Evolutionary conservation across 495 filamentous ascomycete genomes (phyloP).

Genomic region (Lepidopterella palustris): DNA sequence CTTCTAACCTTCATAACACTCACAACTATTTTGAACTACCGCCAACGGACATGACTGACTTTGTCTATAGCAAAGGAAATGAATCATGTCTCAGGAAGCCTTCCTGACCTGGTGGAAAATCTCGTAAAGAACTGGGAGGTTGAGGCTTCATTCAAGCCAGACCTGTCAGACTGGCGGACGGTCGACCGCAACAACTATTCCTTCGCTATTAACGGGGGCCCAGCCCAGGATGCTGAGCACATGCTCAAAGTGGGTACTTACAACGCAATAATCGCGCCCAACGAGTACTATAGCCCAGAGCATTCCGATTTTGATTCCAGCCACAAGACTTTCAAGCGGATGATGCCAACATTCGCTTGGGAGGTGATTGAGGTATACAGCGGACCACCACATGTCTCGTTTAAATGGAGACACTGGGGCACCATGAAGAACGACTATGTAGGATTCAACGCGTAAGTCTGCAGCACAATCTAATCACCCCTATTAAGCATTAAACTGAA

Average conservation of each 20-base stretch:
- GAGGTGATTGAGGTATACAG: constrained; percentile 61
- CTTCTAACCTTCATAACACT: too few species aligned
- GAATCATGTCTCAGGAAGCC: constrained; percentile 47
- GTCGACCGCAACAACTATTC: constrained; percentile 50
- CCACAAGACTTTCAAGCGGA: constrained; percentile 62
- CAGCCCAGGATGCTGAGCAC: constrained; percentile 49
- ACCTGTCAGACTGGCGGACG: constrained; percentile 56
- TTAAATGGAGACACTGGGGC: constrained; percentile 62
- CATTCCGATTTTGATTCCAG: constrained; percentile 51
- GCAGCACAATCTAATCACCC: constrained; percentile 3
- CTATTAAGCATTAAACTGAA: constrained; percentile 3
- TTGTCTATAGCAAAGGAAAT: constrained; percentile 44
- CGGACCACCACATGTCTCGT: constrained; percentile 53
- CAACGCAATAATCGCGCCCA: constrained; percentile 56
- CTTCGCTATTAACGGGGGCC: constrained; percentile 55
- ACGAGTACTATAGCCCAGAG: constrained; percentile 55
- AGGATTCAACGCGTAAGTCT: constrained; percentile 50
- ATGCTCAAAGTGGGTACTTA: constrained; percentile 64
- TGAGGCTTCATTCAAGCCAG: constrained; percentile 59
- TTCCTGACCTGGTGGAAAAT: constrained; percentile 57
- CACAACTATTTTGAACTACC: too few species aligned
- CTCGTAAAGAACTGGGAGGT: constrained; percentile 70
- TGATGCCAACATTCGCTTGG: constrained; percentile 67
- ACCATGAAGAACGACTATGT: constrained; percentile 58
- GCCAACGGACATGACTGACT: too few species aligned